Evolutionary conservation across 2,329 filamentous ascomycete genomes (phyloP).

Genomic region (Penicillium sp.): DNA sequence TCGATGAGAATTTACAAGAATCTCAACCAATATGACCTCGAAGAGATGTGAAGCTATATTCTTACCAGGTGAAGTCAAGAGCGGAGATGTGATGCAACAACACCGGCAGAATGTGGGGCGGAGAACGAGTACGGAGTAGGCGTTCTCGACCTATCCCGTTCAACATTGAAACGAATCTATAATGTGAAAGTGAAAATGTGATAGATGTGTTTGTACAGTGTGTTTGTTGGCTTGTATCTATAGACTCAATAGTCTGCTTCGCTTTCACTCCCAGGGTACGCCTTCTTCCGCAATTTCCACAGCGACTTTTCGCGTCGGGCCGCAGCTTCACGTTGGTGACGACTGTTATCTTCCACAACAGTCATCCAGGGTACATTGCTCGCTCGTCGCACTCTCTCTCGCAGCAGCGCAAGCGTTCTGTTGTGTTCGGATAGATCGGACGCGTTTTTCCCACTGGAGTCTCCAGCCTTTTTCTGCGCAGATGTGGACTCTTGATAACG

Average conservation of each 20-base stretch:
- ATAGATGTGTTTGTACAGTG: not conserved
- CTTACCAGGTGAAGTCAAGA: not conserved
- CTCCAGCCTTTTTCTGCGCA: slow-evolving; percentile 20
- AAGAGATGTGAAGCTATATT: not conserved
- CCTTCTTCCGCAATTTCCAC: slow-evolving; percentile 45
- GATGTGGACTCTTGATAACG: slow-evolving; percentile 29
- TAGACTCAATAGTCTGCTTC: slow-evolving; percentile 34
- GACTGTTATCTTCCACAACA: slow-evolving; percentile 37
- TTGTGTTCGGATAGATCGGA: slow-evolving; percentile 17
- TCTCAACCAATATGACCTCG: no score
- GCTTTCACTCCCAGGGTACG: slow-evolving; percentile 39
- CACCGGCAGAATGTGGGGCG: not conserved
- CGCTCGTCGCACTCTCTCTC: slow-evolving; percentile 37
- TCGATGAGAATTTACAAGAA: not conserved
- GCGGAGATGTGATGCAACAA: not conserved
- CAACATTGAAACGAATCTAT: no score
- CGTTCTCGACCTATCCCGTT: no score
- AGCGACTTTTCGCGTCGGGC: slow-evolving; percentile 32
- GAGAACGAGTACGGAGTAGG: no score
- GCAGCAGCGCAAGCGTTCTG: slow-evolving; percentile 28
- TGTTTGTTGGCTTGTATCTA: not conserved
- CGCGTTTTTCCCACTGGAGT: slow-evolving; percentile 1
- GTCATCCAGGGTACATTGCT: slow-evolving; percentile 46
- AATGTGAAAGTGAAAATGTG: not conserved
- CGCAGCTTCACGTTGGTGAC: slow-evolving; percentile 27